Evolutionary conservation across 495 filamentous ascomycete species (phyloP), one percentile per base, ranked within the genome.

Genomic region (Talaromyces borbonicus): DNA sequence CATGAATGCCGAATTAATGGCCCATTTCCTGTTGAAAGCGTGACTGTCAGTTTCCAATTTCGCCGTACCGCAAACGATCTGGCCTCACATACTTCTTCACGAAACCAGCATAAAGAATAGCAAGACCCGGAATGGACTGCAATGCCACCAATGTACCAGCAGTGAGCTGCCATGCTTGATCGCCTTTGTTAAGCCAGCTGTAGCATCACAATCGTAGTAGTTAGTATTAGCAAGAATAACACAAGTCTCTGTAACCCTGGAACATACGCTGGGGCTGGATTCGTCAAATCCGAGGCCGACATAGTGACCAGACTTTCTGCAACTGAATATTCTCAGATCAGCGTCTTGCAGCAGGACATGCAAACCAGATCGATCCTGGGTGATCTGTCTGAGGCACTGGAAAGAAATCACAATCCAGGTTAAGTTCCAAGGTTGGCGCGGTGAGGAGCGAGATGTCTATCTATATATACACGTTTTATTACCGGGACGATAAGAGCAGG

Each of bases 91-190:
- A 56, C 55, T 68, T 67, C 61, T 77, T 75, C 26, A 78, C 71
- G 30, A 74, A 61, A 7, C 74, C 74, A 14, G 70, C 69, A 53
- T 78, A 78, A 22, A 78, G 58, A 8, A 77, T 66, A 27, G 73
- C 68, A n/a, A 78, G 71, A 5, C 74, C 74, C 1, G 74, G 74
- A 6, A 78, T 59, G 38, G 62, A 68, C 50, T 77, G 74, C 19
- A 78, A 58, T 19, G 60, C 72, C 46, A 78, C 74, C 26, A 78
- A 54, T 26, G 64, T 68, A n/a, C 62, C 74, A 7, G 74, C 73
- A 14, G 74, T 77, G 16, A 78, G 53, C 54, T 78, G 74, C 74
- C 74, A 78, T 50, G 74, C 71, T 55, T 77, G 69, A 56, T 78
- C 67, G 43, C 74, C 74, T 38, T 59, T 72, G 48, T 72, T 56